Percentiles rank a stretch among this genome's conserved stretches.
phyloP scores from a whole-genome alignment of 1,284 basidiomycete species.

The Heterobasidion annosum region DNA sequence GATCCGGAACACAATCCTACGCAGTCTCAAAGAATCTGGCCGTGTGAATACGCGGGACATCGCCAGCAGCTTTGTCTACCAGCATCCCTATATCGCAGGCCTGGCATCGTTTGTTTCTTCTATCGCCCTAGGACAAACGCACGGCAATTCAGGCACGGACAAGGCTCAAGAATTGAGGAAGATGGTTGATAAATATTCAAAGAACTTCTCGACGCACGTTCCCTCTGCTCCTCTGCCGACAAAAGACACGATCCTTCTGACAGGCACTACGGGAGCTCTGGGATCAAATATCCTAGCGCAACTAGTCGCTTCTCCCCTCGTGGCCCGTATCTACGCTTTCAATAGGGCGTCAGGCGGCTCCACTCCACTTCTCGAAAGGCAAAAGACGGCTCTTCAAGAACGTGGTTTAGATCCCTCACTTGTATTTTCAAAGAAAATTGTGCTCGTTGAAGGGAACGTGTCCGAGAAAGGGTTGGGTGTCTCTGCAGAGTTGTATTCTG shows the following conservation, averaged over 20 bases:
- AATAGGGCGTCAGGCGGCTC: constrained; percentile 16
- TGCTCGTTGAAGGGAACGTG: constrained; percentile 19
- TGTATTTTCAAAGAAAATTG: constrained; percentile 16
- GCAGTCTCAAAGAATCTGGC: constrained; percentile 15
- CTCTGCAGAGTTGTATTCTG: constrained; percentile 11
- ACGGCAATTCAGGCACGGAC: neutral
- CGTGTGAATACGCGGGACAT: constrained; percentile 10
- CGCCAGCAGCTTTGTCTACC: constrained; percentile 22
- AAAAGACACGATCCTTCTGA: neutral
- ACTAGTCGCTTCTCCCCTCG: neutral
- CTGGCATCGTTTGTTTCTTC: neutral
- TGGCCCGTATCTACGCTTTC: constrained; percentile 20
- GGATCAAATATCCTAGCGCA: neutral
- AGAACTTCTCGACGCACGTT: constrained; percentile 16
- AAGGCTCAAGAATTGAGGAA: constrained; percentile 9
- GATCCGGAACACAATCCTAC: constrained; percentile 24
- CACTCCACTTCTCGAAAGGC: constrained; percentile 13
- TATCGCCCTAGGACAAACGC: neutral
- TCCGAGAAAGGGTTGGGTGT: constrained; percentile 15
- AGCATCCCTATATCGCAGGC: constrained; percentile 18
- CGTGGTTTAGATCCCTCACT: constrained; percentile 16
- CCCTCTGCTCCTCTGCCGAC: constrained; percentile 19
- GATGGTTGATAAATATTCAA: constrained; percentile 16
- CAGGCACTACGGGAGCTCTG: neutral
- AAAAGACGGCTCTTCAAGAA: constrained; percentile 16